Conservation (phyloP, 345 rosid species). For the Brassica juncea region DNA sequence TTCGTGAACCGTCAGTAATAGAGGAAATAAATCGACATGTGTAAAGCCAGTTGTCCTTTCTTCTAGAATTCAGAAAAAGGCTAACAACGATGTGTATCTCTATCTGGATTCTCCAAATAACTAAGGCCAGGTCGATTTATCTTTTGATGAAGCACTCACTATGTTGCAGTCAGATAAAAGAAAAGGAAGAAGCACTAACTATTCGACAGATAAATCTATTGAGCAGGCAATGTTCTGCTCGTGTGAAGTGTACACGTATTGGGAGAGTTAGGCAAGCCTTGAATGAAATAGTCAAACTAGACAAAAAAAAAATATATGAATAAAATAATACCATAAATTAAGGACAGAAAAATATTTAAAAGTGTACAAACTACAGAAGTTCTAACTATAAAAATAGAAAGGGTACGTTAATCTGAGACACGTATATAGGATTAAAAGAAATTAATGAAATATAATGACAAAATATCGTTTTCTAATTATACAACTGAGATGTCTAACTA, state of each 20-base stretch:
- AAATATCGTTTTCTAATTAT: not conserved
- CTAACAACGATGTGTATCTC: constrained; percentile 31
- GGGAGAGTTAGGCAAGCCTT: constrained; percentile 34
- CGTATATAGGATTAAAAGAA: constrained; percentile 14
- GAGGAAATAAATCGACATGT: constrained; percentile 12
- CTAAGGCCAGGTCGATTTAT: not conserved
- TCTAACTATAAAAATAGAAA: constrained; percentile 15
- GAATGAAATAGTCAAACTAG: constrained; percentile 20
- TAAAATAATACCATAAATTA: not conserved
- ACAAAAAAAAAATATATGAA: not conserved
- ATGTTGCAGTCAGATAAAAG: not conserved
- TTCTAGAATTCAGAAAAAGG: constrained; percentile 38
- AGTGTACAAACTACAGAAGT: constrained; percentile 36
- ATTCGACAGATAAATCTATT: constrained; percentile 5
- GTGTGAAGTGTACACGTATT: constrained; percentile 34
- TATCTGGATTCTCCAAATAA: constrained; percentile 24
- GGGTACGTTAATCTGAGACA: constrained; percentile 7
- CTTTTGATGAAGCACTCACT: constrained; percentile 27
- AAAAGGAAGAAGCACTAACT: constrained; percentile 26
- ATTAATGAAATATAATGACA: not conserved
- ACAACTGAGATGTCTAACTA: not conserved
- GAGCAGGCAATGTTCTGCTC: constrained; percentile 9
- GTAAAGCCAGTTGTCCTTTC: constrained; percentile 36
- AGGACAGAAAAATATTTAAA: constrained; percentile 15
- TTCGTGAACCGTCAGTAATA: constrained; percentile 23